A percentile compares a stretch with the other conserved stretches of the same genome.
Evolutionary conservation across 805 yeast genomes (phyloP).

Genomic region (Pichia heedii): DNA sequence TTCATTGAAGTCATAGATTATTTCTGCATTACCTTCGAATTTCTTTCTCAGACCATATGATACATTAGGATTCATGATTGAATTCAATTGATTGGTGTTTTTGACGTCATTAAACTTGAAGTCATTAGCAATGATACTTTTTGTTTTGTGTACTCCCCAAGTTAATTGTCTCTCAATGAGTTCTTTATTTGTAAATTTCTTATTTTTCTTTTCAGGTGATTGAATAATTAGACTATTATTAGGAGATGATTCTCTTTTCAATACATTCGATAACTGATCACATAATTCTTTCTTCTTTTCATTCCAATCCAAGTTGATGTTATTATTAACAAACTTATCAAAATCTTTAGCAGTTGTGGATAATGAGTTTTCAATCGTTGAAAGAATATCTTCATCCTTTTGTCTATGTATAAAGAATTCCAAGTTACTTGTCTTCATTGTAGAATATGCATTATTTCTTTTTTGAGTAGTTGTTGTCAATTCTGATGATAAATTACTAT

Average conservation of each 20-base stretch:
- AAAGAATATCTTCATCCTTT: conserved; percentile 73
- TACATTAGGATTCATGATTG: conserved; percentile 26
- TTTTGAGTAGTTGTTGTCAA: background rate
- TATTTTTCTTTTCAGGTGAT: conserved; percentile 12
- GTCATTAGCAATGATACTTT: conserved; percentile 22
- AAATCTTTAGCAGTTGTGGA: conserved; percentile 65
- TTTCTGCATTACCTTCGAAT: conserved; percentile 68
- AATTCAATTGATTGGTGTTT: conserved; percentile 11
- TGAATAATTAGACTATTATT: conserved; percentile 1
- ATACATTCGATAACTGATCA: conserved; percentile 55
- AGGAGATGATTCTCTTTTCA: conserved; percentile 23
- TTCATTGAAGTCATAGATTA: conserved; percentile 63
- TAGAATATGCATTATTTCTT: background rate
- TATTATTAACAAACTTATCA: conserved; percentile 64
- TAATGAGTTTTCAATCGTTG: conserved; percentile 53
- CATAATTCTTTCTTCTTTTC: conserved; percentile 65
- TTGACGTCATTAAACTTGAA: conserved; percentile 25
- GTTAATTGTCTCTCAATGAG: conserved; percentile 17
- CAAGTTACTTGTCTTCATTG: conserved; percentile 30
- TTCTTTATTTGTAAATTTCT: conserved; percentile 14
- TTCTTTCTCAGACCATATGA: conserved; percentile 37
- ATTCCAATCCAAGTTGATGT: conserved; percentile 77
- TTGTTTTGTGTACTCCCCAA: conserved; percentile 23
- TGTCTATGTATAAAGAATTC: conserved; percentile 58
- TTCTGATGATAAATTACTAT: background rate